phyloP scores from a whole-genome alignment of 164 flowering plant species.

The Saururus chinensis region DNA sequence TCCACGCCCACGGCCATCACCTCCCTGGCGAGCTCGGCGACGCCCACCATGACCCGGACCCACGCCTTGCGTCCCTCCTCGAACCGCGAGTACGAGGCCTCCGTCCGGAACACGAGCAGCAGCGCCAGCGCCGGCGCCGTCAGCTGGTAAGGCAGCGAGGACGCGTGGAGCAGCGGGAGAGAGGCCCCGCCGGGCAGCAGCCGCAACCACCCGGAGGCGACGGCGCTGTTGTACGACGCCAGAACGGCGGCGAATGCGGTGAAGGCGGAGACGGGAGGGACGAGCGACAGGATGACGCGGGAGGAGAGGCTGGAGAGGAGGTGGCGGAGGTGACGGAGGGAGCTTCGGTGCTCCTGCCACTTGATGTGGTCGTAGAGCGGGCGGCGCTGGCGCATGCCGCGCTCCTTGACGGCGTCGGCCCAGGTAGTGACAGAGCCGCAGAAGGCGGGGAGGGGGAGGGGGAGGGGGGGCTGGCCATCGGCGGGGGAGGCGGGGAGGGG shows the following conservation, averaged over 20 bases:
- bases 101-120: constrained; percentile 77
- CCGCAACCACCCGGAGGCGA: constrained; percentile 43
- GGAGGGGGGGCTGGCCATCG: not conserved
- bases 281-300: constrained; percentile 65
- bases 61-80: constrained; percentile 90
- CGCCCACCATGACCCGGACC: constrained; percentile 58
- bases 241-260: constrained; percentile 52
- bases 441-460: not conserved
- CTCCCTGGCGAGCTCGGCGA: constrained; percentile 65
- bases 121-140: constrained; percentile 94
- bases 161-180: constrained; percentile 59
- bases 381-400: constrained; percentile 49
- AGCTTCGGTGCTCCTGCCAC: constrained; percentile 80
- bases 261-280: constrained; percentile 76
- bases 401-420: constrained; percentile 70
- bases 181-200: constrained; percentile 14
- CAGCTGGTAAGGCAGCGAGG: constrained; percentile 81
- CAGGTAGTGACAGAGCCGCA: constrained; percentile 31
- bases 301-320: constrained; percentile 57
- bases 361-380: constrained; percentile 56
- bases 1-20: constrained; percentile 41
- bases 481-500: not conserved
- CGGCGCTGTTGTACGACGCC: constrained; percentile 65
- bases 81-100: constrained; percentile 85
- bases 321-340: constrained; percentile 78